Base-by-base conservation (phyloP, 1,139 yeast species). In the Scheffersomyces quercinus region DNA sequence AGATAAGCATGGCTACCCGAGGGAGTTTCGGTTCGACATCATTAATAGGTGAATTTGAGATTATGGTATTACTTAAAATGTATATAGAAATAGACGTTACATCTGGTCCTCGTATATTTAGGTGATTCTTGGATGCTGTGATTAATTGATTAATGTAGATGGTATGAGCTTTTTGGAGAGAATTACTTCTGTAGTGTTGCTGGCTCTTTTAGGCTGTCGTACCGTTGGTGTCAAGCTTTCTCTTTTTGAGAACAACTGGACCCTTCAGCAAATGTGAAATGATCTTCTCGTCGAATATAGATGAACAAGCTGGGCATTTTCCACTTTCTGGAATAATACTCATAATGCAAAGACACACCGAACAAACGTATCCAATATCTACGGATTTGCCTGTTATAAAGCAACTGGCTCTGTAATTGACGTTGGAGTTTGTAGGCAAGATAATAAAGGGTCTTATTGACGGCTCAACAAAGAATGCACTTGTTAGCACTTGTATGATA, bases 331-430 rank as follows among this genome's bases (percentile, higher is more conserved):
- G 96, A 67, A 63, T 81, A 77, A 66, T 85, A 82, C 64, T 90
- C 75, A 74, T 67, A 32, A 74, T 88, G 61, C 98, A 91, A 24
- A 95, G 70, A 62, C 99, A 95, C 26, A 95, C 97, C 20, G 96
- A 86, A 64, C 99, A 95, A 3, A 95, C 98, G 55, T 80, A 91
- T 0, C 98, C 99, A 39, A 93, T 78, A 54, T 95, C 97, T 12
- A 95, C 93, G 3, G 93, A 85, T 53, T 83, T 81, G 28, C 95
- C 93, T 0, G 97, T 89, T 24, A 90, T 69, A 58, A 89, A 93
- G 64, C 99, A 93, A 29, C 96, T 90, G 1, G 99, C 97, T 50
- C 96, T 73, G 62, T 93, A 95, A 63, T 93, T 96, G 36, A 93
- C 95, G 51, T 88, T 84, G 4, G 89, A 82, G 57, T 85, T 86